Evolutionary conservation across 768 basidiomycete species (phyloP).

Genomic region (Hydnomerulius pinastri): DNA sequence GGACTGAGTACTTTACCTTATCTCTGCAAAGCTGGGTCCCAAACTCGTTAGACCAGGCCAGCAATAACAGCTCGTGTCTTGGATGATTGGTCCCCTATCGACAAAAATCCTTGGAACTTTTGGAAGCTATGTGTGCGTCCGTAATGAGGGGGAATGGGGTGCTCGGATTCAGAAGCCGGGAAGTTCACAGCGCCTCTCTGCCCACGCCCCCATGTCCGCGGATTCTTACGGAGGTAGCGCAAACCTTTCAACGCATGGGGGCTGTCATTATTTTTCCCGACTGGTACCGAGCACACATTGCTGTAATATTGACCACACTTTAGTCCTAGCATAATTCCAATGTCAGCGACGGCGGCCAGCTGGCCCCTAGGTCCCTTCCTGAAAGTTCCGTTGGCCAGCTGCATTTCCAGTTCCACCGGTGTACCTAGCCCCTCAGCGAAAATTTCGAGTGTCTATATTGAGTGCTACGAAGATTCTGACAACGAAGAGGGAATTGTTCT

Average conservation of each 20-base stretch:
- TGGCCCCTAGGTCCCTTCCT: too few species aligned
- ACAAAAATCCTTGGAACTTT: too few species aligned
- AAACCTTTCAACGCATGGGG: neutral
- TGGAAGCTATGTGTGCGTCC: slow-evolving; percentile 16
- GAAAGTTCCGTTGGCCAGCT: too few species aligned
- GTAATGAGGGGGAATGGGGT: slow-evolving; percentile 18
- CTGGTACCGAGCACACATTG: too few species aligned
- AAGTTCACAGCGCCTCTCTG: slow-evolving; percentile 14
- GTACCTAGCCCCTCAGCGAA: neutral
- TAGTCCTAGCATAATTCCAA: too few species aligned
- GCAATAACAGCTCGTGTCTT: neutral
- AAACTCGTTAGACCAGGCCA: neutral
- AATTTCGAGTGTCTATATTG: neutral
- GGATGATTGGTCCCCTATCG: neutral
- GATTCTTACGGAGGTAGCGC: slow-evolving; percentile 9
- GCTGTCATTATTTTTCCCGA: neutral
- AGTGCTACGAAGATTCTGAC: neutral
- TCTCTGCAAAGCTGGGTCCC: too few species aligned
- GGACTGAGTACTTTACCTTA: too few species aligned
- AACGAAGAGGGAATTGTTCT: slow-evolving; percentile 15
- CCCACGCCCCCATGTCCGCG: slow-evolving; percentile 26
- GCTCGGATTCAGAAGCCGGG: slow-evolving; percentile 14
- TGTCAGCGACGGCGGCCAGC: too few species aligned
- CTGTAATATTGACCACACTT: too few species aligned
- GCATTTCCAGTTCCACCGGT: neutral